Evolutionary conservation across 1,284 basidiomycete genomes (phyloP).

Genomic region (Wolfiporia cocos): DNA sequence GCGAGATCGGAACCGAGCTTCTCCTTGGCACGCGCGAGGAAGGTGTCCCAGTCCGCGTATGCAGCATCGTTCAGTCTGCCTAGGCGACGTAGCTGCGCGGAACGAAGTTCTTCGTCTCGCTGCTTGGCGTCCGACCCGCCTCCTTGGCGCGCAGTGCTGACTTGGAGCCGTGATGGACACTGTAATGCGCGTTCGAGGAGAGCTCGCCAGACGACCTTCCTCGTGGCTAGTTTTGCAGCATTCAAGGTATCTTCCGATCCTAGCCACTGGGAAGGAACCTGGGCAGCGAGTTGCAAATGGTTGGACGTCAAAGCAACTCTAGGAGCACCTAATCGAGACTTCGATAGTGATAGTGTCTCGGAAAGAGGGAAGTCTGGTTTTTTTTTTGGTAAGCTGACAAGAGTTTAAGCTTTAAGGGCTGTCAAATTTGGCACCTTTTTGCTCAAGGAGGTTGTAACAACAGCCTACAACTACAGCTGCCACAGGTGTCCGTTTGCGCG

Average conservation of each 20-base stretch:
- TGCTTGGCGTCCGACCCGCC: neutral
- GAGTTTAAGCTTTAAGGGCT: too few relatives aligned
- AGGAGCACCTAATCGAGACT: constrained; percentile 3
- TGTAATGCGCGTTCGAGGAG: constrained; percentile 27
- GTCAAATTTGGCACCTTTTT: constrained; percentile 36
- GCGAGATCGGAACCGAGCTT: constrained; percentile 19
- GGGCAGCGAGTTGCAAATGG: constrained; percentile 52
- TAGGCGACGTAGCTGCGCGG: constrained; percentile 13
- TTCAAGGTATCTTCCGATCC: constrained; percentile 18
- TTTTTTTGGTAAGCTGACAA: too few relatives aligned
- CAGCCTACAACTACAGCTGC: constrained; percentile 42
- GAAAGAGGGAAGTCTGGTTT: constrained; percentile 39
- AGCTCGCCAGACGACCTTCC: constrained; percentile 64
- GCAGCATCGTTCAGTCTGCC: constrained; percentile 30
- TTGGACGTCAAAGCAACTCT: constrained; percentile 24
- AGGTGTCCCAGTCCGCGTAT: constrained; percentile 29
- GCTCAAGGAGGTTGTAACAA: constrained; percentile 44
- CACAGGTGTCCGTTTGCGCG: constrained; percentile 29
- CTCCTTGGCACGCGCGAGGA: constrained; percentile 19
- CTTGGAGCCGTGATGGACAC: neutral
- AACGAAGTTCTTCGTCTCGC: neutral
- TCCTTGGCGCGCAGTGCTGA: neutral
- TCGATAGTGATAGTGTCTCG: constrained; percentile 1
- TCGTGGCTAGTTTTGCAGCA: constrained; percentile 38
- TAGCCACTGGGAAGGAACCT: constrained; percentile 36